Evolutionary conservation across 2,329 filamentous ascomycete genomes (phyloP), one percentile per base, ranked within the genome.

Genomic region (Colletotrichum horii): DNA sequence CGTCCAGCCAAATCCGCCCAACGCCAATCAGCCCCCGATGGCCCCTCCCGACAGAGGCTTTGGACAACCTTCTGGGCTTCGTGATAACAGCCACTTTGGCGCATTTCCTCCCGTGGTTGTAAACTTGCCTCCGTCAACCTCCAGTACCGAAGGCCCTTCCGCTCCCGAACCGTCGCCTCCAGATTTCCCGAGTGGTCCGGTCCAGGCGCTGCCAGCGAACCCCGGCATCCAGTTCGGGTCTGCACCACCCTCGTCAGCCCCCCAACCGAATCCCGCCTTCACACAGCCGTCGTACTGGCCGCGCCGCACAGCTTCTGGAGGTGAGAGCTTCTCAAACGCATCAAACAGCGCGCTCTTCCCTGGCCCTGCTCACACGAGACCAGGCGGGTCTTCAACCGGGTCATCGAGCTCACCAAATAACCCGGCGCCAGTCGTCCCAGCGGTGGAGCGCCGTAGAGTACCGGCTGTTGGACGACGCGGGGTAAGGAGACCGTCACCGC

Each of bases 141-240:
- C 62, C 4, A 36, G n/a, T n/a, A 14, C 19, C 15, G 72, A 66
- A n/a, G 30, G 58, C 38, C 24, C 28, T 9, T 15, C 61, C 26
- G n/a, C 11, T 19, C 14, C 68, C 24, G 38, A 55, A 55, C 4
- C 62, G 30, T 9, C 61, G 14, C 11, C 61, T 16, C 9, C 61
- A 14, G 72, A 74, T 28, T 66, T 55, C 28, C 36, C 61, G n/a
- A 55, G 26, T 24, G 32, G 30, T 32, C 15, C 28, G n/a, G 22
- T 8, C 26, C 74, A 69, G 56, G 65, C 64, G n/a, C 74, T 58
- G 24, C 48, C 66, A 19, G 12, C 67, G 12, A 64, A 52, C n/a
- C 22, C 55, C 60, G 66, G 64, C 28, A 76, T 77, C n/a, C 75
- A 77, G 65, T 77, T 77, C 34, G 75, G 75, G 43, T 76, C 75